A percentile compares a stretch with the other conserved stretches of the same genome.
These are phyloP conservation scores for Umbelopsis sp. DNA, from an alignment of 192 early-diverging fungal genomes.

Conservation along the genomic window DNA sequence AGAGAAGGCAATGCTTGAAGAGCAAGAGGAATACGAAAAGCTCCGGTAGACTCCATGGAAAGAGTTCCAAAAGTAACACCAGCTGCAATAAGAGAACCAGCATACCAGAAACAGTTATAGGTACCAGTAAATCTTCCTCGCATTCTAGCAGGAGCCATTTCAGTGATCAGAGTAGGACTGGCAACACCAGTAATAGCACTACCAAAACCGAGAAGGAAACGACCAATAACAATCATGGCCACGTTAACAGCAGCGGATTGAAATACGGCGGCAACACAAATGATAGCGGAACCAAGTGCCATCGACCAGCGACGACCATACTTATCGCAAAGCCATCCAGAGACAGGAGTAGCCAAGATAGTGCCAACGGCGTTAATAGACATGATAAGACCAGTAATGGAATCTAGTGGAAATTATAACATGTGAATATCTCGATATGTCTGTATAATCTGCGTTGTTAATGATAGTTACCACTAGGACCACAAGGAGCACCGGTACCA, in stretches of 20 bases:
- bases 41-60: slow-evolving; percentile 36
- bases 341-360: slow-evolving; percentile 63
- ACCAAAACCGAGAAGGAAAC: slow-evolving; percentile 74
- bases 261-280: slow-evolving; percentile 67
- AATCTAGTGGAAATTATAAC: background rate
- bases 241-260: slow-evolving; percentile 59
- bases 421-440: background rate
- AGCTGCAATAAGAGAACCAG: slow-evolving; percentile 51
- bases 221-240: slow-evolving; percentile 66
- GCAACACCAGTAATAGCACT: slow-evolving; percentile 68
- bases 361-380: slow-evolving; percentile 68
- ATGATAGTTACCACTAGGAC: background rate
- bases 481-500: background rate
- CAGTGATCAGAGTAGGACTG: slow-evolving; percentile 62
- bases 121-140: slow-evolving; percentile 76
- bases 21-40: slow-evolving; percentile 57
- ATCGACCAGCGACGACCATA: slow-evolving; percentile 66
- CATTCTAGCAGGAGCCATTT: slow-evolving; percentile 72
- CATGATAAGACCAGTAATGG: slow-evolving; percentile 51
- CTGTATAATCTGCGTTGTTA: background rate
- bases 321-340: slow-evolving; percentile 62
- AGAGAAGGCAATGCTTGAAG: slow-evolving; percentile 54
- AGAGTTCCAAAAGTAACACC: slow-evolving; percentile 55
- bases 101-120: slow-evolving; percentile 50
- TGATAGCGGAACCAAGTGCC: slow-evolving; percentile 55